Evolutionary conservation across 305 asterid genomes (phyloP).

Genomic region (Fraxinus nigra): DNA sequence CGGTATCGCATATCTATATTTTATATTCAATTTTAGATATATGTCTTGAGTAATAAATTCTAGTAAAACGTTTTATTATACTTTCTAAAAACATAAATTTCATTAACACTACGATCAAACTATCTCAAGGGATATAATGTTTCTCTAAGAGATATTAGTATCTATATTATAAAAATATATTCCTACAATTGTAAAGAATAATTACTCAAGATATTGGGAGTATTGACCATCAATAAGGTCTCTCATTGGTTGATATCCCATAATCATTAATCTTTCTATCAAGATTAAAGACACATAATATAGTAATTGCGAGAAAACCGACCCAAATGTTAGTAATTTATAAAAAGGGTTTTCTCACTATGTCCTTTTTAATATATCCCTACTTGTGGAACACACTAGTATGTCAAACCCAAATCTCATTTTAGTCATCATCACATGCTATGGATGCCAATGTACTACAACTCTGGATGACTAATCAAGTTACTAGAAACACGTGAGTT

Average conservation of each 20-base stretch:
- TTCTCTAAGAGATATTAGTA: neutral
- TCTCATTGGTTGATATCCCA: neutral
- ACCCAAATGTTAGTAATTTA: neutral
- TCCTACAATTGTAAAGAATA: neutral
- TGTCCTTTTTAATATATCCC: neutral
- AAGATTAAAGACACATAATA: neutral
- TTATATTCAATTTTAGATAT: neutral
- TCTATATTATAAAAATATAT: neutral
- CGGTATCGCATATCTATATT: neutral
- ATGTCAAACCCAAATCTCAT: neutral
- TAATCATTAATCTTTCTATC: neutral
- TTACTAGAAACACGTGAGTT: neutral
- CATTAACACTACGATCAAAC: neutral
- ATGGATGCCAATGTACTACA: neutral
- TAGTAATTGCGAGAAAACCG: neutral
- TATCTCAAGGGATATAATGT: neutral
- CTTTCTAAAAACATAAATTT: neutral
- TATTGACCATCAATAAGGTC: neutral
- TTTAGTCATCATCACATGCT: neutral
- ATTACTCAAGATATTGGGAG: neutral
- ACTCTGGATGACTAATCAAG: neutral
- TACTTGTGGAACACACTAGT: neutral
- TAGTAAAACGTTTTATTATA: neutral
- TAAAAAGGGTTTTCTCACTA: neutral
- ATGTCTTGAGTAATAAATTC: neutral